phyloP scores from a whole-genome alignment of 148 eudicot genomes.

The Fagopyrum homotropicum region DNA sequence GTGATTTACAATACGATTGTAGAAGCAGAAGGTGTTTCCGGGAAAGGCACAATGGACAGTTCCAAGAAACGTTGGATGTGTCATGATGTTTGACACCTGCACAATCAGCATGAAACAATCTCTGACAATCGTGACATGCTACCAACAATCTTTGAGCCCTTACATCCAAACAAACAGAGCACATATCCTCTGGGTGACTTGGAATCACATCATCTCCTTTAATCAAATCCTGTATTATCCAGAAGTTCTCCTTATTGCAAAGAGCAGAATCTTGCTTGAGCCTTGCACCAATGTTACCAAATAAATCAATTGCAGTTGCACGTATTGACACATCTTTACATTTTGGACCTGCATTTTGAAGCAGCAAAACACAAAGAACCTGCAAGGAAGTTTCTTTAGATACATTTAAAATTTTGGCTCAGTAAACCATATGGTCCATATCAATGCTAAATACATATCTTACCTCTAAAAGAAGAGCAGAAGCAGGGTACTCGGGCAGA shows the following conservation, averaged over 20 bases:
- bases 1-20: slow-evolving; percentile 60
- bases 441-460: slow-evolving; percentile 3
- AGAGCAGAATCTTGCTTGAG: slow-evolving; percentile 78
- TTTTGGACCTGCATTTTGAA: slow-evolving; percentile 94
- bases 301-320: slow-evolving; percentile 86
- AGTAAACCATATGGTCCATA: not conserved
- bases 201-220: slow-evolving; percentile 28
- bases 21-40: slow-evolving; percentile 61
- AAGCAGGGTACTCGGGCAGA: slow-evolving; percentile 94
- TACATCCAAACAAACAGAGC: slow-evolving; percentile 66
- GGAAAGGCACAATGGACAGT: slow-evolving; percentile 66
- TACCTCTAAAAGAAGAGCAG: slow-evolving; percentile 88
- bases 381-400: slow-evolving; percentile 39
- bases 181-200: slow-evolving; percentile 39
- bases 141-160: slow-evolving; percentile 43
- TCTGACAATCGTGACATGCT: slow-evolving; percentile 78
- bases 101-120: slow-evolving; percentile 76
- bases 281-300: slow-evolving; percentile 91
- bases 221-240: slow-evolving; percentile 62
- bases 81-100: slow-evolving; percentile 64
- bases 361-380: slow-evolving; percentile 95
- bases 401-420: not conserved
- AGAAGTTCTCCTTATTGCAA: slow-evolving; percentile 53
- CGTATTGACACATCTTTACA: slow-evolving; percentile 81
- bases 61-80: slow-evolving; percentile 48